Percentiles rank a stretch among this genome's conserved stretches.
phyloP scores from a whole-genome alignment of 1,284 basidiomycete species.

The Sphagnurus paluster region DNA sequence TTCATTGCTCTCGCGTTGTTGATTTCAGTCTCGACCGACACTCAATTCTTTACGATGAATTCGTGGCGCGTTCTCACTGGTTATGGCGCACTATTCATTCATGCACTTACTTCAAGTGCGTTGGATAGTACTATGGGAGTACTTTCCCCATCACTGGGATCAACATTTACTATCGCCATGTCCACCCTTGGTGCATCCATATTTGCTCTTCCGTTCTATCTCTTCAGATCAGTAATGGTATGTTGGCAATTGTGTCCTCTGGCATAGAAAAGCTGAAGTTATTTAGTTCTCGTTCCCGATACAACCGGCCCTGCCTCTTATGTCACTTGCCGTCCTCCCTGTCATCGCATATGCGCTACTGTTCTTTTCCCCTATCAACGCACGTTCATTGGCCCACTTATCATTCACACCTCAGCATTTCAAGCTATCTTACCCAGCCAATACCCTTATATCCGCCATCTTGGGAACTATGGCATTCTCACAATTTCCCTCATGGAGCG shows the following conservation, averaged over 20 bases:
- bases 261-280: constrained; percentile 6
- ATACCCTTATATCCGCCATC: constrained; percentile 43
- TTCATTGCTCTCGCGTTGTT: constrained; percentile 45
- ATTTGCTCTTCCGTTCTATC: constrained; percentile 63
- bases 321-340: constrained; percentile 57
- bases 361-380: constrained; percentile 56
- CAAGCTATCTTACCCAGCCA: constrained; percentile 51
- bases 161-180: constrained; percentile 50
- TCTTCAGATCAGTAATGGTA: constrained; percentile 58
- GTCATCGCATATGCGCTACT: constrained; percentile 58
- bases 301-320: constrained; percentile 46
- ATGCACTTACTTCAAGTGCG: constrained; percentile 57
- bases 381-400: constrained; percentile 44
- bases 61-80: constrained; percentile 53
- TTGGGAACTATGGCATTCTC: constrained; percentile 57
- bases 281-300: constrained; percentile 35
- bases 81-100: constrained; percentile 60
- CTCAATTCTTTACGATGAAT: constrained; percentile 45
- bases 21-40: constrained; percentile 55
- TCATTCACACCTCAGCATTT: constrained; percentile 53
- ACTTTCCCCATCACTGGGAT: constrained; percentile 56
- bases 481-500: constrained; percentile 53
- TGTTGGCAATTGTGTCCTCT: constrained; percentile 35
- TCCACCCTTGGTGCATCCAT: constrained; percentile 62
- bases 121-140: constrained; percentile 62